phyloP scores from a whole-genome alignment of 345 rosid species.

The Anastatica hierochuntica region DNA sequence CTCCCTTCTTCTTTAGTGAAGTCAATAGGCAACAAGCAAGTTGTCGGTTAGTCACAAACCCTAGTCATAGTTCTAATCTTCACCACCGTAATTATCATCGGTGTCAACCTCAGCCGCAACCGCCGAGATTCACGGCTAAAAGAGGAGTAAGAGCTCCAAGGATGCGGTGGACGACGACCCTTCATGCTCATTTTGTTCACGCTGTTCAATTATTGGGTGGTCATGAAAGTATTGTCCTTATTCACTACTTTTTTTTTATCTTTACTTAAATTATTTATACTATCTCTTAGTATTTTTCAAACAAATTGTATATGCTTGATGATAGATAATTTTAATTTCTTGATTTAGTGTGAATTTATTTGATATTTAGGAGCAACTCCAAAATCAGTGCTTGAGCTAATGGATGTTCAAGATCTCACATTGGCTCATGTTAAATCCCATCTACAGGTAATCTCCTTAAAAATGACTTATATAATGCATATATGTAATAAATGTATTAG shows the following conservation, averaged over 20 bases:
- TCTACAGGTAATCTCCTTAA: slow-evolving; percentile 49
- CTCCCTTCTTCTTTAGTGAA: slow-evolving; percentile 21
- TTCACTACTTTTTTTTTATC: neutral
- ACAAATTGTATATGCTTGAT: too few relatives aligned
- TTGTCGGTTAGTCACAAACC: slow-evolving; percentile 8
- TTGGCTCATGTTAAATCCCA: slow-evolving; percentile 98
- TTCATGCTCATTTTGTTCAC: slow-evolving; percentile 95
- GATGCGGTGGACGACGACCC: slow-evolving; percentile 97
- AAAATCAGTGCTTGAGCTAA: slow-evolving; percentile 93
- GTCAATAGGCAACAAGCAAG: slow-evolving; percentile 16
- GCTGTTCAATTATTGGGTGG: slow-evolving; percentile 99
- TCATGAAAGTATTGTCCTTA: slow-evolving; percentile 72
- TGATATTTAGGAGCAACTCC: slow-evolving; percentile 76
- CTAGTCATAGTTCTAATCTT: slow-evolving; percentile 17
- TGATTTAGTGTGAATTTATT: neutral
- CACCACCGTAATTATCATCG: slow-evolving; percentile 11
- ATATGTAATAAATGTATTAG: neutral
- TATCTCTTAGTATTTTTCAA: too few relatives aligned
- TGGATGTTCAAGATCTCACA: slow-evolving; percentile 99
- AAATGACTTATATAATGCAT: neutral
- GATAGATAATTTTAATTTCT: too few relatives aligned
- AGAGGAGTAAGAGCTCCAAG: slow-evolving; percentile 74
- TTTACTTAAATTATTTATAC: neutral
- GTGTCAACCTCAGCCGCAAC: slow-evolving; percentile 29
- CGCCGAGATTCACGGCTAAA: slow-evolving; percentile 39